Evolutionary conservation across 2,329 filamentous ascomycete genomes (phyloP), one percentile per base, ranked within the genome.

Genomic region (Lasiodiplodia citricola): DNA sequence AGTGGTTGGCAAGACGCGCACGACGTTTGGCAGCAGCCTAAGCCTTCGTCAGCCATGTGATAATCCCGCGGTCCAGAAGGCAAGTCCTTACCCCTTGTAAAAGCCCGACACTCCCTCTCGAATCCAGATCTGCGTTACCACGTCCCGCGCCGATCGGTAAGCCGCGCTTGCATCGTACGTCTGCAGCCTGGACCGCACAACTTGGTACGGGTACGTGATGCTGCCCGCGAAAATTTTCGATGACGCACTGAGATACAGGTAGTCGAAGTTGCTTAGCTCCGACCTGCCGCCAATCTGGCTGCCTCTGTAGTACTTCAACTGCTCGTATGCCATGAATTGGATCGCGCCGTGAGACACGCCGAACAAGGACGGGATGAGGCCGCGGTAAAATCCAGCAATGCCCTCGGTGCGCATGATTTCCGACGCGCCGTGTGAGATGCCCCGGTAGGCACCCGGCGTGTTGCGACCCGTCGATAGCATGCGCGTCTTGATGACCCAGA

Each of bases 401-500:
- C 96, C 96, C 77, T 98, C 94, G 2, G 85, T 86, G 21, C 80
- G 81, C 74, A 90, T 87, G 23, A 99, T 88, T 55, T 88, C 86
- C 47, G 79, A 80, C 2, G 90, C 87, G 35, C 96, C 96, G 60
- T 90, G 86, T 72, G 85, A 82, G 84, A 97, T 92, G 72, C 88
- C 91, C 18, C 88, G 86, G 80, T 99, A 99, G 1, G 95, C 96
- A 16, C 93, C 93, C 2, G 86, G 87, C 6, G 89, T 86, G 67
- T 87, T 85, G 62, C 88, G 87, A 72, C 96, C 92, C 4, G 92
- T 94, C 37, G 94, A 93, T 28, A 98, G 85, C 94, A 99, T 98
- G 71, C 96, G 91, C 10, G 95, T 98, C 84, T 98, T 98, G 79
- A 99, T 89, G 2, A 99, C 96, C 96, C 96, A 99, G 74, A 99